Conservation (phyloP, 2,329 filamentous ascomycete genomes). For the Colletotrichum sp. region DNA sequence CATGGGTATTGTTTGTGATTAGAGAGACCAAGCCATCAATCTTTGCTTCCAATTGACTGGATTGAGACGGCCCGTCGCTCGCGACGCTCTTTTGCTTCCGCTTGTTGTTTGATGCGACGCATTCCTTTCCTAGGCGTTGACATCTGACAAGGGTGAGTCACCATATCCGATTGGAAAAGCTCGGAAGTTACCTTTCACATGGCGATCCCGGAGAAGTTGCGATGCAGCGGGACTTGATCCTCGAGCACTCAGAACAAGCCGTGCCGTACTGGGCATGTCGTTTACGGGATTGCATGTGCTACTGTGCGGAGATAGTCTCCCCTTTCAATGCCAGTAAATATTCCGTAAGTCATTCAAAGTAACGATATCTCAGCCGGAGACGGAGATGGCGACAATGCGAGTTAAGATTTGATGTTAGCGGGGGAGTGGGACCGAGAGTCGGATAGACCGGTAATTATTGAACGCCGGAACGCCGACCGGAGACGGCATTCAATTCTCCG, state of each 20-base stretch:
- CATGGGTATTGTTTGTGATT: neutral
- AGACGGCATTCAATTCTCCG: neutral
- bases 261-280: neutral
- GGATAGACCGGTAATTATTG: neutral
- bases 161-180: accelerated
- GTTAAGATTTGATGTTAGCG: neutral
- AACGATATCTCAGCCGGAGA: neutral
- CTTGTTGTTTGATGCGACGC: neutral
- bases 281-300: neutral
- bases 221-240: neutral
- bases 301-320: neutral
- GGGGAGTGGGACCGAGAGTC: neutral
- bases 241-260: neutral
- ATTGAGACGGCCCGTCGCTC: neutral
- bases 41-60: neutral
- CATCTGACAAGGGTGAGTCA: neutral
- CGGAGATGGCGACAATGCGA: neutral
- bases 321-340: neutral
- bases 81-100: neutral
- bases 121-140: neutral
- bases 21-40: neutral
- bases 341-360: accelerated
- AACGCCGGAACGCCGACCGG: neutral
- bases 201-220: neutral
- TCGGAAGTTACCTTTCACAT: neutral